Base-by-base conservation (phyloP, 129 eudicot species). In the Artemisia argyi region DNA sequence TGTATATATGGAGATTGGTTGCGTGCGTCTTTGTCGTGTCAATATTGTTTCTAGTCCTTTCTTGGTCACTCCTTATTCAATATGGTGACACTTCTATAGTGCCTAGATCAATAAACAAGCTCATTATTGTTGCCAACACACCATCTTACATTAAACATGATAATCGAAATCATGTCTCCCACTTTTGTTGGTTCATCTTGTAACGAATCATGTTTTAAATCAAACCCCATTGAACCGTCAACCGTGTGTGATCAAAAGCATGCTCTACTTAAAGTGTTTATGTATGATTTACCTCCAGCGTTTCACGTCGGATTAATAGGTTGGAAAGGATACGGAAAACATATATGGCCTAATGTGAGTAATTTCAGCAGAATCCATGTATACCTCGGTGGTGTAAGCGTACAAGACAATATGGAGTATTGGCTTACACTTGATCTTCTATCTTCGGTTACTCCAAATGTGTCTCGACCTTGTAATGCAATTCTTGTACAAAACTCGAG, bases 371-470 rank as follows among this genome's bases (percentile, higher is more conserved):
- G 48, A 26, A 63, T 86, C 55, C 96, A 88, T 15, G 54, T 72
- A 7, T 86, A 89, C 61, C 92, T 89, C 2, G 90, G 92, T 32
- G 96, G 90, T 0, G 48, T 89, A 71, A 86, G 84, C 76, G 63
- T 81, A 28, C 96, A 89, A 78, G 92, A 89, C 54, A 86, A 92
- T 54, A 52, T 77, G 10, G 96, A 89, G 71, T 89, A 86, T 66
- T 89, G 89, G 89, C 88, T 89, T 32, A 89, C 96, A 42, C 88
- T 89, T 76, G 88, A 86, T 76, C 96, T 89, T 72, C 83, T 89
- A 66, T 81, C 83, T 26, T 86, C 92, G 19, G 75, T 68, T 61
- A 54, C 67, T 3, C 80, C 66, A 15, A 72, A 80, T 60, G 30
- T 86, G 63, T 68, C n/a, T 16, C 72, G 88, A 76, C 86, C 96